Percentiles rank a stretch among this genome's conserved stretches.
Conservation (phyloP, 345 rosid genomes). For the Populus tremula region DNA sequence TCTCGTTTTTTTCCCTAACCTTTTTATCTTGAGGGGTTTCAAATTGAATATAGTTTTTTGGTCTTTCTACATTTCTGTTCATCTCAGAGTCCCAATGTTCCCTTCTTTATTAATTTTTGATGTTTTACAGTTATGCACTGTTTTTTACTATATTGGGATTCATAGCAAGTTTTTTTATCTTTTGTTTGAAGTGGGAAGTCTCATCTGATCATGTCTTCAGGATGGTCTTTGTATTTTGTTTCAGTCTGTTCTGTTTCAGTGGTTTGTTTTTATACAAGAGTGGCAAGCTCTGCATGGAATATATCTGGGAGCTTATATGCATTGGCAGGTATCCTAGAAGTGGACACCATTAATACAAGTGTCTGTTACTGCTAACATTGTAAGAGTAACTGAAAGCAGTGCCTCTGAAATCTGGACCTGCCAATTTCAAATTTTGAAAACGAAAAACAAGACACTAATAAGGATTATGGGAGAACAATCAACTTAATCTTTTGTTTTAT, state of each 20-base stretch:
- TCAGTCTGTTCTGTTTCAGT: slow-evolving; percentile 12
- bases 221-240: slow-evolving; percentile 25
- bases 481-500: slow-evolving; percentile 14
- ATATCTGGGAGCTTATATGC: slow-evolving; percentile 37
- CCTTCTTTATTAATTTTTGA: slow-evolving; percentile 13
- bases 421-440: slow-evolving; percentile 25
- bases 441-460: slow-evolving; percentile 5
- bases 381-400: slow-evolving; percentile 33
- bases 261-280: slow-evolving; percentile 17
- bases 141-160: slow-evolving; percentile 14
- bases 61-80: slow-evolving; percentile 16
- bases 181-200: slow-evolving; percentile 23
- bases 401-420: slow-evolving; percentile 25
- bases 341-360: slow-evolving; percentile 37
- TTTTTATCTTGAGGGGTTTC: neutral
- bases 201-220: slow-evolving; percentile 9
- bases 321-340: slow-evolving; percentile 35
- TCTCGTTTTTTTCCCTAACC: neutral
- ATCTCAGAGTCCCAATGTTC: slow-evolving; percentile 15
- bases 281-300: slow-evolving; percentile 38
- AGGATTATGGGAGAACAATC: slow-evolving; percentile 5
- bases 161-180: slow-evolving; percentile 7
- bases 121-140: slow-evolving; percentile 8
- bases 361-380: slow-evolving; percentile 23
- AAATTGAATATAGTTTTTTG: neutral